These are phyloP conservation scores for Sphagnurus paluster DNA, from an alignment of 1,284 basidiomycete species.

Conservation along the genomic window DNA sequence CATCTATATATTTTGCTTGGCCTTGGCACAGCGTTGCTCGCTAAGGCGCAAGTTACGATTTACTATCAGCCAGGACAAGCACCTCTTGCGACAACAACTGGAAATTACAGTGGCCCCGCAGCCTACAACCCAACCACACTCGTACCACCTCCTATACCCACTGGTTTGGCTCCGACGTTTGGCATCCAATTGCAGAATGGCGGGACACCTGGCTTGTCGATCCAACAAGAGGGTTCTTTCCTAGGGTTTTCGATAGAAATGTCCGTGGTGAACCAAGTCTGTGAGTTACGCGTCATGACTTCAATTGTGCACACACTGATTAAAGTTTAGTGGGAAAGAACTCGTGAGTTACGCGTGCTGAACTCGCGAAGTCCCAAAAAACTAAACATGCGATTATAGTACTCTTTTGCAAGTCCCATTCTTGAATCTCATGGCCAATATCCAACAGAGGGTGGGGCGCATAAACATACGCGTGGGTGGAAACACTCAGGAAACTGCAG, in stretches of 20 bases:
- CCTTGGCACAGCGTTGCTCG: conserved; percentile 5
- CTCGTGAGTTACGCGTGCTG: conserved; percentile 33
- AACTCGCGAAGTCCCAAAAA: conserved; percentile 7
- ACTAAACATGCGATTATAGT: conserved; percentile 23
- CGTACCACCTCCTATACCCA: conserved; percentile 36
- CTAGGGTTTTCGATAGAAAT: conserved; percentile 75
- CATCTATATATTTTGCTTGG: neutral
- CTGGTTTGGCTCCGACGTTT: conserved; percentile 39
- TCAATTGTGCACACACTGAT: conserved; percentile 4
- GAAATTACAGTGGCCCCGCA: conserved; percentile 37
- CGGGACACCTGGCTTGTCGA: conserved; percentile 44
- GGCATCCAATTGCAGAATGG: conserved; percentile 40
- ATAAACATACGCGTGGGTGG: conserved; percentile 72
- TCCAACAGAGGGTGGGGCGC: conserved; percentile 59
- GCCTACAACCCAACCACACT: conserved; percentile 45
- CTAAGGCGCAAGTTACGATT: conserved; percentile 16
- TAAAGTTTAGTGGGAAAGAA: conserved; percentile 47
- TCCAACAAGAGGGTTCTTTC: conserved; percentile 61
- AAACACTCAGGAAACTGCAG: conserved; percentile 70
- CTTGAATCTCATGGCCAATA: conserved; percentile 73
- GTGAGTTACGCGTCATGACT: conserved; percentile 39
- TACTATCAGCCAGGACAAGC: conserved; percentile 18
- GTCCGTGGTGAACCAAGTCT: conserved; percentile 63
- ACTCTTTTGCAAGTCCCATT: conserved; percentile 62
- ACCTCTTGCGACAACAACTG: conserved; percentile 22